Conservation (phyloP, 805 yeast species). For the Saturnispora ahearnii region DNA sequence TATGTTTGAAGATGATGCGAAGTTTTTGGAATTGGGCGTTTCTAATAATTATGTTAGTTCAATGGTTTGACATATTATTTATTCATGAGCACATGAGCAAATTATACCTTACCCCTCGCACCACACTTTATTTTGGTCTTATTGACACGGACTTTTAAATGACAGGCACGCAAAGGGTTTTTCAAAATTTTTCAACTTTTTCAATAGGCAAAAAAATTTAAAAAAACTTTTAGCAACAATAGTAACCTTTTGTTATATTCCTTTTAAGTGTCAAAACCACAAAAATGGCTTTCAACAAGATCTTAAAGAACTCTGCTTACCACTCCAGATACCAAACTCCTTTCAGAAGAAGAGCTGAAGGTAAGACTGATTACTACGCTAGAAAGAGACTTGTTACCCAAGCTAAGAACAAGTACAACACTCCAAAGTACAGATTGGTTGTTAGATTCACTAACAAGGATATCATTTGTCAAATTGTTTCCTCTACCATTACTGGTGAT, state of each 20-base stretch:
- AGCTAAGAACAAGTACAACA: conserved; percentile 99
- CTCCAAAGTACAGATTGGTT: conserved; percentile 99
- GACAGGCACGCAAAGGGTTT: conserved; percentile 5
- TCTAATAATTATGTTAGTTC: conserved; percentile 17
- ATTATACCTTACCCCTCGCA: background rate
- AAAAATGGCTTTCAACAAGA: conserved; percentile 10
- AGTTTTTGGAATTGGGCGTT: conserved; percentile 26
- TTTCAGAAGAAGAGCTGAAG: conserved; percentile 99
- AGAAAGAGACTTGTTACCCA: conserved; percentile 99
- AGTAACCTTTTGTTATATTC: background rate
- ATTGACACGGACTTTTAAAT: conserved; percentile 1
- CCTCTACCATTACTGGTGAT: conserved; percentile 97
- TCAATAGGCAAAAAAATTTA: background rate
- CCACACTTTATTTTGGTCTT: background rate
- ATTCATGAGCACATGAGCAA: background rate
- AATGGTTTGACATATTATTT: background rate
- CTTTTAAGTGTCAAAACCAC: conserved; percentile 6
- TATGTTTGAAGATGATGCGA: conserved; percentile 11
- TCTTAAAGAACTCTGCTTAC: conserved; percentile 64
- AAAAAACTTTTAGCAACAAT: too few species aligned
- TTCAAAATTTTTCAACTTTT: background rate
- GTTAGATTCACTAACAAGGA: conserved; percentile 99
- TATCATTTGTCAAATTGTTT: conserved; percentile 94
- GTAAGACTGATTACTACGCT: conserved; percentile 99
- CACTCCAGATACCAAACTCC: conserved; percentile 99